Base-by-base conservation (phyloP, 768 basidiomycete species). In the Roridomyces roridus region DNA sequence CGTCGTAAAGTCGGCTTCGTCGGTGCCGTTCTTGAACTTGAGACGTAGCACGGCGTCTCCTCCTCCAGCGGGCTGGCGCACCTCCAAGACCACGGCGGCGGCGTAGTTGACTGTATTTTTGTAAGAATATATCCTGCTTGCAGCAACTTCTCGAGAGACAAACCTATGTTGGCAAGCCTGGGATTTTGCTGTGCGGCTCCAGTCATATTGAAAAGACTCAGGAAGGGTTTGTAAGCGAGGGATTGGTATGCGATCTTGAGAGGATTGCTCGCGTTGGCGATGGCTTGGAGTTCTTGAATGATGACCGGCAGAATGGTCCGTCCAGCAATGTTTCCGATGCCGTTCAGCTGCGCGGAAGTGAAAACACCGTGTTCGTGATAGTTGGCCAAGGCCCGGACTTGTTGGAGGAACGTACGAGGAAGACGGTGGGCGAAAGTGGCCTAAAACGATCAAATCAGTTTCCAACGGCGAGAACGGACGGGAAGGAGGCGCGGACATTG, bases 181-280 rank as follows among this genome's bases (percentile, higher is more conserved):
- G 83, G 80, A 51, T 82, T 77, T 41, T 75, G 71, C 17, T 77
- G 67, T 10, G 80, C 80, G 23, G 81, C 78, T 2, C 83, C 79
- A 0, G 87, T 89, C 84, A 92, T 86, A 70, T 89, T 88, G 77
- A 92, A 92, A 41, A 92, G 70, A 9, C 86, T 87, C 28, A 91
- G 55, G 74, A 92, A 88, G 0, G 90, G 90, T 70, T 92, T 91
- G 77, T 92, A 92, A 0, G 89, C 80, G 46, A 87, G 77, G 10
- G 84, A 84, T 28, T 83, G 75, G 60, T 87, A 82, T 23, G 77
- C 70, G 37, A 93, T 65, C 67, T 86, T 85, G 52, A 85, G 63
- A 0, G 86, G 80, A 55, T 84, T 77, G 3, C 77, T 73, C 4
- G 70, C 40, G 60, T 85, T 79, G 23, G 70, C 66, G 68, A 92